phyloP scores from a whole-genome alignment of 1,284 basidiomycete genomes.

The Mycocalia duriaeana region DNA sequence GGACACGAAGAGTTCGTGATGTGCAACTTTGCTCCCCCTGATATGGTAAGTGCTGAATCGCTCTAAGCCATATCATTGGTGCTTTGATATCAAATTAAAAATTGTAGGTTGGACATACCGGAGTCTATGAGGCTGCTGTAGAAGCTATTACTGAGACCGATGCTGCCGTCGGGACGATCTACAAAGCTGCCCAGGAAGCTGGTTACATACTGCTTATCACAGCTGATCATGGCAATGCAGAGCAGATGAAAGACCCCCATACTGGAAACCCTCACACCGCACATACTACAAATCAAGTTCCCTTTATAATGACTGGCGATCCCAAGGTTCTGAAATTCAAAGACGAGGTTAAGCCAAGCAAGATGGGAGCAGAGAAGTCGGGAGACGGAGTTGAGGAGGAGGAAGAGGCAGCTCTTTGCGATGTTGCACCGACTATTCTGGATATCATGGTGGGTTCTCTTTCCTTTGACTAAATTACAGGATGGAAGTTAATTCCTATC shows the following conservation, averaged over 20 bases:
- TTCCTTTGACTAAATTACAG: neutral
- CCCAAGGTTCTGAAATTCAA: conserved; percentile 28
- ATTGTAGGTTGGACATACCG: conserved; percentile 83
- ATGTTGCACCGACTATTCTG: conserved; percentile 84
- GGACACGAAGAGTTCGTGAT: conserved; percentile 81
- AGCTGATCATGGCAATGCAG: conserved; percentile 90
- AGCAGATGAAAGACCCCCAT: conserved; percentile 83
- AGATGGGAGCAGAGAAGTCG: conserved; percentile 34
- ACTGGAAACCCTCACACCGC: conserved; percentile 85
- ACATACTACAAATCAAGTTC: conserved; percentile 76
- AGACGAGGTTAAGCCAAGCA: conserved; percentile 36
- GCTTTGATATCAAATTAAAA: too few species aligned
- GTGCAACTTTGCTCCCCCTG: conserved; percentile 94
- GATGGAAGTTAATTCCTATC: neutral
- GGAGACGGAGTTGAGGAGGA: conserved; percentile 53
- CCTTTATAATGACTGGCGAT: conserved; percentile 41
- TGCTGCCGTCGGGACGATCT: conserved; percentile 79
- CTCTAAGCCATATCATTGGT: neutral
- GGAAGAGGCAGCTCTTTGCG: conserved; percentile 71
- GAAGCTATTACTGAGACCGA: conserved; percentile 81
- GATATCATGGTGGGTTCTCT: conserved; percentile 52
- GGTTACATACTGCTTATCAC: conserved; percentile 85
- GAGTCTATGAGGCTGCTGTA: conserved; percentile 83
- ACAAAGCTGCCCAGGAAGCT: conserved; percentile 77
- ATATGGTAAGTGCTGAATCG: conserved; percentile 68